Evolutionary conservation across 495 filamentous ascomycete genomes (phyloP).

Genomic region (Pyrenopolyporus hunteri): DNA sequence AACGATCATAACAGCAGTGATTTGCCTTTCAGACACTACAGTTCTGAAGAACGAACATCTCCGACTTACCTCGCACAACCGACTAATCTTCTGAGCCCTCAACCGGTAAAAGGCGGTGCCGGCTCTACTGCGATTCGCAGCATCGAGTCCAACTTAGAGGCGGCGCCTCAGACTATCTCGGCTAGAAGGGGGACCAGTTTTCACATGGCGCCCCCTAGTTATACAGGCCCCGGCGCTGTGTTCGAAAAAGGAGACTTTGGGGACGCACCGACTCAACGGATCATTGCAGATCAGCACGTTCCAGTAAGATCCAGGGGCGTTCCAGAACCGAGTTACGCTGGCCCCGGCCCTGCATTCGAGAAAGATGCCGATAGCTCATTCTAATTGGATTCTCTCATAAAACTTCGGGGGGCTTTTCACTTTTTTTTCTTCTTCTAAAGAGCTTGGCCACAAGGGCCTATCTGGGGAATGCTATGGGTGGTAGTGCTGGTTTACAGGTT

Average conservation of each 20-base stretch:
- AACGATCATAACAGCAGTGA: slow-evolving; percentile 33
- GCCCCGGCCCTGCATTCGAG: slow-evolving; percentile 54
- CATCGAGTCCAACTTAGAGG: slow-evolving; percentile 32
- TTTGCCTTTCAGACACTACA: slow-evolving; percentile 54
- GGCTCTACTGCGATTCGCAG: slow-evolving; percentile 41
- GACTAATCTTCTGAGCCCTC: slow-evolving; percentile 46
- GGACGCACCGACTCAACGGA: slow-evolving; percentile 46
- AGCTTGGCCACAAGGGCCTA: no score
- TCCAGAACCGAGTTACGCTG: slow-evolving; percentile 52
- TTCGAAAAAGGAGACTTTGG: slow-evolving; percentile 56
- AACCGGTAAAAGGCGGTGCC: slow-evolving; percentile 48
- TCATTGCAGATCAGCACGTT: not conserved
- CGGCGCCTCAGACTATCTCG: slow-evolving; percentile 17
- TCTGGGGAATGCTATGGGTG: not conserved
- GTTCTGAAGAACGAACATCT: slow-evolving; percentile 53
- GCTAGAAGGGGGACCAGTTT: slow-evolving; percentile 10
- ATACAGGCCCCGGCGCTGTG: slow-evolving; percentile 49
- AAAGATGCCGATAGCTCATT: slow-evolving; percentile 49
- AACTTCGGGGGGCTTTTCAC: not conserved
- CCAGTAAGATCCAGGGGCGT: slow-evolving; percentile 20
- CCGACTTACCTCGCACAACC: slow-evolving; percentile 55
- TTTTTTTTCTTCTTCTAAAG: no score
- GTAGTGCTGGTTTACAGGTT: not conserved
- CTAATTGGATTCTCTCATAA: slow-evolving; percentile 15
- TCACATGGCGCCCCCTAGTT: slow-evolving; percentile 50